Evolutionary conservation across 108 stramenopile genomes (phyloP).

Genomic region (Conticribra guillardii): DNA sequence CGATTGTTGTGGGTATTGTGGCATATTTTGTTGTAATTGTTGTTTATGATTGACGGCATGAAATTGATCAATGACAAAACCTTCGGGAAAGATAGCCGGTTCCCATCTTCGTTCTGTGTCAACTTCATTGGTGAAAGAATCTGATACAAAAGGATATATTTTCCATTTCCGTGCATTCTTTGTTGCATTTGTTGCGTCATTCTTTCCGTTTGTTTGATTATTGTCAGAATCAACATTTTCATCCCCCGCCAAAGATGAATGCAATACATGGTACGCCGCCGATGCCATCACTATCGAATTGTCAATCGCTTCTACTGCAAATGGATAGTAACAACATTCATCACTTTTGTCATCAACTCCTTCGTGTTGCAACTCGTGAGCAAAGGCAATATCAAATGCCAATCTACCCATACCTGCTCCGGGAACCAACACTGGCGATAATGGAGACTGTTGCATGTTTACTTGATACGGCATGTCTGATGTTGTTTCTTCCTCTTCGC

Average conservation of each 20-base stretch:
- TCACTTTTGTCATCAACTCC: slow-evolving; percentile 1
- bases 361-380: not conserved
- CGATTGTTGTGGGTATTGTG: not conserved
- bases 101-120: slow-evolving; percentile 66
- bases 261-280: slow-evolving; percentile 62
- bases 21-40: not conserved
- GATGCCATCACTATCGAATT: slow-evolving; percentile 77
- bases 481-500: slow-evolving; percentile 4
- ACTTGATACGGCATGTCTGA: not conserved
- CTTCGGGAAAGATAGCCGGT: slow-evolving; percentile 58
- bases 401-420: slow-evolving; percentile 84
- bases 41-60: slow-evolving; percentile 1
- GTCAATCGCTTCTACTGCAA: slow-evolving; percentile 79
- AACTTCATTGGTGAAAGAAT: slow-evolving; percentile 79
- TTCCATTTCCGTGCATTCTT: not conserved
- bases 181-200: not conserved
- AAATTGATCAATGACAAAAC: not conserved
- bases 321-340: slow-evolving; percentile 31
- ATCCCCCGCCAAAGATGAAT: slow-evolving; percentile 4
- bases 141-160: slow-evolving; percentile 69
- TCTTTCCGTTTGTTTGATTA: not conserved
- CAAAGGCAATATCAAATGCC: slow-evolving; percentile 68
- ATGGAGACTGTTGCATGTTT: not conserved
- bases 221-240: not conserved
- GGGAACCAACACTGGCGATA: slow-evolving; percentile 68